Evolutionary conservation across 257 asterid species (phyloP).

Genomic region (Solanum neorickii): DNA sequence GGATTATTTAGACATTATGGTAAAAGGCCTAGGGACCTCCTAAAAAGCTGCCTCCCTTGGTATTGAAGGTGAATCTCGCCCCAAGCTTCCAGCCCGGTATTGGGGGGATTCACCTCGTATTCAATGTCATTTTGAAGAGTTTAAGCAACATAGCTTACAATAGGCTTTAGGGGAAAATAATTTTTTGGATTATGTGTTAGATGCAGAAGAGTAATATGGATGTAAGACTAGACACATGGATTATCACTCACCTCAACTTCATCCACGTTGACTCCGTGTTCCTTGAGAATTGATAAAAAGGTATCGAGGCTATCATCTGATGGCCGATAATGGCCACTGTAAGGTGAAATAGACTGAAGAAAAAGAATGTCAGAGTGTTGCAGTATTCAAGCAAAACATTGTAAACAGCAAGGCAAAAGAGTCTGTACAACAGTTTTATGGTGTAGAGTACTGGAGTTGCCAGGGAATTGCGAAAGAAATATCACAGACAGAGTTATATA

Average conservation of each 20-base stretch:
- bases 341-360: conserved; percentile 72
- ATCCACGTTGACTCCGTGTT: conserved; percentile 60
- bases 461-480: background rate
- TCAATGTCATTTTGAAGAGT: background rate
- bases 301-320: conserved; percentile 65
- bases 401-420: background rate
- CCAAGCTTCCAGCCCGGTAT: background rate
- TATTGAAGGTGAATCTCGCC: background rate
- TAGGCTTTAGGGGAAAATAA: background rate
- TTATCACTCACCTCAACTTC: conserved; percentile 48
- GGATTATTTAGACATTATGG: background rate
- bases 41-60: background rate
- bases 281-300: conserved; percentile 55
- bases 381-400: background rate
- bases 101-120: background rate
- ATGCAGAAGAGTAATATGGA: background rate
- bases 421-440: background rate
- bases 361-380: background rate
- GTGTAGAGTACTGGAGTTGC: background rate
- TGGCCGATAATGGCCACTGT: conserved; percentile 97
- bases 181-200: background rate
- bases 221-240: background rate
- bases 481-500: background rate
- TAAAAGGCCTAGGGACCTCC: background rate
- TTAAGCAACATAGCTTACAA: background rate